Evolutionary conservation across 176 grass and related monocot genomes (phyloP), one percentile per base, ranked within the genome.

Genomic region (Puccinellia tenuiflora): DNA sequence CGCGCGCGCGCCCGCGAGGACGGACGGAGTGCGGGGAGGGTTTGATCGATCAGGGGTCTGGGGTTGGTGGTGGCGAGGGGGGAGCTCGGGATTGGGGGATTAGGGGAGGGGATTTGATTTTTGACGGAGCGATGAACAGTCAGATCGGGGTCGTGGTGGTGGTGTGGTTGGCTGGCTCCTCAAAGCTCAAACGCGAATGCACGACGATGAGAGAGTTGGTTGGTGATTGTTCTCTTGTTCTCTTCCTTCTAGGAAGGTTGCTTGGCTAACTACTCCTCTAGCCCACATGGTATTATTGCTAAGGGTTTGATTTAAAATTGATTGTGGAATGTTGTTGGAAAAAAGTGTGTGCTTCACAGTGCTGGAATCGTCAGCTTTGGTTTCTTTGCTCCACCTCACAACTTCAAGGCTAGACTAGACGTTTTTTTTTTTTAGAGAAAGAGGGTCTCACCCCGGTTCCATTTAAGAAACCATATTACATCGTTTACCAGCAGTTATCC

Each of bases 51-150:
- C 69, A 48, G 42, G 45, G 69, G 21, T 34, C 33, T 34, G 33
- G 33, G 33, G 3, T 34, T 34, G 33, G 33, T 34, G 33, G 33
- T 22, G 3, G 9, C 21, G 61, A 1, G 15, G 16, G 12, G 30
- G 6, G 70, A 74, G 71, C 71, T 74, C 71, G 45, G 17, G 71
- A 51, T 51, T 74, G 71, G 71, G 71, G 70, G 69, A 73, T 73
- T 73, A 26, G 38, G 68, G n/a, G 38, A 16, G 39, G n/a, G 39
- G 42, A 47, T 47, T 73, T 73, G 39, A 48, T 73, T 73, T 62
- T 62, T 20, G 70, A 29, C 2, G 25, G n/a, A n/a, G n/a, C 14
- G 70, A 74, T 74, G 71, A 74, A 51, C 45, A 51, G 56, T 60
- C 45, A 74, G 71, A 74, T 74, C 40, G 42, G 70, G 70, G 43